Evolutionary conservation across 345 rosid genomes (phyloP).

Genomic region (Eucalyptus globulus): DNA sequence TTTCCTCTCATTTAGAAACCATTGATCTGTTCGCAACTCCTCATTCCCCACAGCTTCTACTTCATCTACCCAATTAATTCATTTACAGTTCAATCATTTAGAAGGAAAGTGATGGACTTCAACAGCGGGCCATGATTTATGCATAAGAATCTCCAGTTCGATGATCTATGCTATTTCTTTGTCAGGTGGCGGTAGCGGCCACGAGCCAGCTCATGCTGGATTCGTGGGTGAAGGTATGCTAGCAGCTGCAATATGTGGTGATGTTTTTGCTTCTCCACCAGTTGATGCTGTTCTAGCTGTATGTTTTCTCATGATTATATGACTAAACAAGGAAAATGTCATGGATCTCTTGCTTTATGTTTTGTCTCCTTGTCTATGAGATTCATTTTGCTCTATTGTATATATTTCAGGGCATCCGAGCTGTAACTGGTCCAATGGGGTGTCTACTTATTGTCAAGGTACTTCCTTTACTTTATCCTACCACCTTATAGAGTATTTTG

Average conservation of each 20-base stretch:
- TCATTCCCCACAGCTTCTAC: background rate
- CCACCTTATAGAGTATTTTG: background rate
- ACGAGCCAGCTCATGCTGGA: constrained; percentile 98
- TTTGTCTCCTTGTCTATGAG: background rate
- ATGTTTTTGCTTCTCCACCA: constrained; percentile 87
- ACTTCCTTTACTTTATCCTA: constrained; percentile 10
- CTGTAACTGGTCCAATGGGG: constrained; percentile 95
- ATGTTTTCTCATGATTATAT: constrained; percentile 3
- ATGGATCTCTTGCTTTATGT: background rate
- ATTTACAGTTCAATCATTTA: background rate
- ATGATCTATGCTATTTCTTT: background rate
- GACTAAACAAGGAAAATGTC: background rate
- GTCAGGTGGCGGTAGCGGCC: constrained; percentile 98
- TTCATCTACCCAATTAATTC: background rate
- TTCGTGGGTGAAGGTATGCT: constrained; percentile 99
- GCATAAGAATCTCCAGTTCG: background rate
- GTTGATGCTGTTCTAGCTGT: constrained; percentile 92
- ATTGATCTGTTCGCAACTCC: background rate
- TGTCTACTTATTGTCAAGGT: constrained; percentile 93
- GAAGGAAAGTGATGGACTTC: background rate
- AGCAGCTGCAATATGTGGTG: constrained; percentile 93
- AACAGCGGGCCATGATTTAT: background rate
- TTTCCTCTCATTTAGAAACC: background rate
- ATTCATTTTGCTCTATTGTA: background rate
- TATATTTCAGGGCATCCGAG: constrained; percentile 75